These are phyloP conservation scores for Moesziomyces sp. DNA, from an alignment of 1,284 basidiomycete genomes.

Conservation along the genomic window DNA sequence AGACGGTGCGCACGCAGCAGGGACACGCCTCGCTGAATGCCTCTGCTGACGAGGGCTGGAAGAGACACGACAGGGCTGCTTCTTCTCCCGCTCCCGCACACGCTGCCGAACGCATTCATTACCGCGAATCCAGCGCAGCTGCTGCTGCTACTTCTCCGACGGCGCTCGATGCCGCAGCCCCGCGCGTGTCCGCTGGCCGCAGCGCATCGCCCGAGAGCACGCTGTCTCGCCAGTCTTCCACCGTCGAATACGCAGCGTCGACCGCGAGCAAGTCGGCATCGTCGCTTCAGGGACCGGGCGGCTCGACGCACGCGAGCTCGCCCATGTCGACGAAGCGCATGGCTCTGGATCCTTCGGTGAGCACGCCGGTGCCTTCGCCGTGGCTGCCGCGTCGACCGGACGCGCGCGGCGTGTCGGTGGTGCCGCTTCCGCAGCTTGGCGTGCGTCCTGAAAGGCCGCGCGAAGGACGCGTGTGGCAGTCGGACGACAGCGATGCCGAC, in stretches of 20 bases:
- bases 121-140: neutral
- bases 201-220: constrained; percentile 36
- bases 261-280: constrained; percentile 34
- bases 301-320: constrained; percentile 16
- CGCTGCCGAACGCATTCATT: constrained; percentile 4
- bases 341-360: constrained; percentile 48
- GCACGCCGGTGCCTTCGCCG: constrained; percentile 58
- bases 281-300: constrained; percentile 22
- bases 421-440: constrained; percentile 63
- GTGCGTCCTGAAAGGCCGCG: constrained; percentile 59
- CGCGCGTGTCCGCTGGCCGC: constrained; percentile 2
- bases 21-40: constrained; percentile 6
- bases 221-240: constrained; percentile 33
- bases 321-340: constrained; percentile 31
- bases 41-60: neutral
- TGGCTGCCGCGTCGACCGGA: constrained; percentile 63
- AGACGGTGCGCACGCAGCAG: constrained; percentile 24
- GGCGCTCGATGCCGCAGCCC: neutral
- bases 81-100: constrained; percentile 2
- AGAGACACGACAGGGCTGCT: constrained; percentile 20
- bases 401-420: constrained; percentile 58
- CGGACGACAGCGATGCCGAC: constrained; percentile 49
- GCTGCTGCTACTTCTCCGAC: neutral
- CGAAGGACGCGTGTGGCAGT: constrained; percentile 61
- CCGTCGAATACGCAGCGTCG: constrained; percentile 31